These are phyloP conservation scores for Termitomyces sp. DNA, from an alignment of 768 basidiomycete species.

Conservation along the genomic window DNA sequence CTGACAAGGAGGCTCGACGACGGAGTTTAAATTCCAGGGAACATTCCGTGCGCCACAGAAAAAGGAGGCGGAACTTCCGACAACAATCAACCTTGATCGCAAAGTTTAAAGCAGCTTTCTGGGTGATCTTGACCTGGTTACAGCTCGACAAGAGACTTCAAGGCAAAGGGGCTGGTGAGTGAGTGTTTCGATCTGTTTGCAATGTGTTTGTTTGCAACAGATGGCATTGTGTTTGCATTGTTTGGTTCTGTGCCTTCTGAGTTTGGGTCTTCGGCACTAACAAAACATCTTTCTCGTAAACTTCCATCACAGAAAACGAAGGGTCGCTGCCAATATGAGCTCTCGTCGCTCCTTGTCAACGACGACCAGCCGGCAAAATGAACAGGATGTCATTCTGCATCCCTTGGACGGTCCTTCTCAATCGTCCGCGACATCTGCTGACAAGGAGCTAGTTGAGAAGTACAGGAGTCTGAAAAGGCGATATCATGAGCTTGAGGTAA, in stretches of 20 bases:
- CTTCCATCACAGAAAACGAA: constrained; percentile 20
- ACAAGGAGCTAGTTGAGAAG: constrained; percentile 55
- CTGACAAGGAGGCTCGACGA: background rate
- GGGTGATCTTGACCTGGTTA: background rate
- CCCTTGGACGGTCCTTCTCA: constrained; percentile 40
- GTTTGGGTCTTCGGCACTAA: constrained; percentile 29
- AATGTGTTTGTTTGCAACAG: constrained; percentile 31
- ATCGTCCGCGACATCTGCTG: constrained; percentile 30
- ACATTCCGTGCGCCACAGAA: background rate
- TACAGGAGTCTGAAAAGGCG: constrained; percentile 62
- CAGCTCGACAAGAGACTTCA: background rate
- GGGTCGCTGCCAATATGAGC: constrained; percentile 18
- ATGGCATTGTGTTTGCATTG: constrained; percentile 39
- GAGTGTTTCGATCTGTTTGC: constrained; percentile 17
- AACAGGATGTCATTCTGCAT: constrained; percentile 51
- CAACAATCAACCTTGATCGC: background rate
- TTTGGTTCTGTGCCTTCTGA: constrained; percentile 34
- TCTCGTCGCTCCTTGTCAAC: constrained; percentile 20
- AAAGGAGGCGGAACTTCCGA: background rate
- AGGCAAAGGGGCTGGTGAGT: background rate
- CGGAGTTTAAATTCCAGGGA: background rate
- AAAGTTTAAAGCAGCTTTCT: background rate
- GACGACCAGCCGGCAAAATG: constrained; percentile 37
- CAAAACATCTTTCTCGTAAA: constrained; percentile 25
- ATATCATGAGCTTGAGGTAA: constrained; percentile 63